Evolutionary conservation across 176 grass and related monocot genomes (phyloP).

Genomic region (Chrysopogon serrulatus): DNA sequence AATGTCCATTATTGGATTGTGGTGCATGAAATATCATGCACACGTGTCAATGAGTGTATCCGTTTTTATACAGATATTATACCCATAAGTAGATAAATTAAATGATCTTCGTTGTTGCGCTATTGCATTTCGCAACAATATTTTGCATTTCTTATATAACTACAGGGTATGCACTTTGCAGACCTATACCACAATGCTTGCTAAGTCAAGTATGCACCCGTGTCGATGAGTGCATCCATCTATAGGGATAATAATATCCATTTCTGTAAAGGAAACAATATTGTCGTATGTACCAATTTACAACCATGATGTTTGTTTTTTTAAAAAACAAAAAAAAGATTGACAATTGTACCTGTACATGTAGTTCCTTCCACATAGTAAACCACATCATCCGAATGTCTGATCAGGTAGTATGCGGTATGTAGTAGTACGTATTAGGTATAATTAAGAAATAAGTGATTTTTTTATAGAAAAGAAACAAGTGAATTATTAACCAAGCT

Average conservation of each 20-base stretch:
- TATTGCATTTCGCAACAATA: not conserved
- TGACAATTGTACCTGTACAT: not conserved
- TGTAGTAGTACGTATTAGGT: no score
- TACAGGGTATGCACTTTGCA: no score
- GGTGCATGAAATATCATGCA: not conserved
- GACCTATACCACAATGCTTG: not conserved
- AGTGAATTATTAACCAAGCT: not conserved
- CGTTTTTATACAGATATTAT: not conserved
- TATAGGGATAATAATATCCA: not conserved
- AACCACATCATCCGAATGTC: not conserved
- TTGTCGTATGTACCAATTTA: not conserved
- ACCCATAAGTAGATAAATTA: not conserved
- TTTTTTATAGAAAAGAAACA: no score
- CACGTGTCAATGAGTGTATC: slow-evolving; percentile 21
- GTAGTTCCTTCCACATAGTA: not conserved
- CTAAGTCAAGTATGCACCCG: not conserved
- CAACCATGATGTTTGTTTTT: not conserved
- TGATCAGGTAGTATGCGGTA: not conserved
- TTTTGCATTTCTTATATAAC: not conserved
- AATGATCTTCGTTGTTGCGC: not conserved
- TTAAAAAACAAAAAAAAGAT: not conserved
- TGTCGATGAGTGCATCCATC: not conserved
- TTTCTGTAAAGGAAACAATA: not conserved
- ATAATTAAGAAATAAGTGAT: no score
- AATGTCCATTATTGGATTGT: not conserved